Percentiles rank a stretch among this genome's conserved stretches.
phyloP scores from a whole-genome alignment of 345 rosid genomes.

The Hibiscus trionum region DNA sequence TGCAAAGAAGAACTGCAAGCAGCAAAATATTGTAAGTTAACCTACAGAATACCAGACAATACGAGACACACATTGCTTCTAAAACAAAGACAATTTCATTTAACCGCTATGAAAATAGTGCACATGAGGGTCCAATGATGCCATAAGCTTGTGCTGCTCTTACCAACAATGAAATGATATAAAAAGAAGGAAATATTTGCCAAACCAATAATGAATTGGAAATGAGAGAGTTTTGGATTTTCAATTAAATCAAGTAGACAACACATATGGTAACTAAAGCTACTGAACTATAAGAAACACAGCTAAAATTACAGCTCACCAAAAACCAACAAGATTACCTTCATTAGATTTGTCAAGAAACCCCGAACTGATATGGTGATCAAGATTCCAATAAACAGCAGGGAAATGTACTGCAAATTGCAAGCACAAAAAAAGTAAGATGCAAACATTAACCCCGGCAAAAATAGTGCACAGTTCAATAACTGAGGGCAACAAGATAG shows the following conservation, averaged over 20 bases:
- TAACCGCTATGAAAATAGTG: background rate
- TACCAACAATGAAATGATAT: background rate
- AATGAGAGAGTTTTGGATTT: background rate
- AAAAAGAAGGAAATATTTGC: background rate
- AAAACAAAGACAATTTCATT: background rate
- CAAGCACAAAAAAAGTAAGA: conserved; percentile 15
- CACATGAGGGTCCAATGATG: background rate
- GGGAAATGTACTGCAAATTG: conserved; percentile 70
- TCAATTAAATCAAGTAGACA: background rate
- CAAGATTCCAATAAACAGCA: conserved; percentile 87
- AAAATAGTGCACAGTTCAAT: background rate
- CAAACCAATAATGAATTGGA: background rate
- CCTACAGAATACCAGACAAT: background rate
- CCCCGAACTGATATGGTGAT: conserved; percentile 87
- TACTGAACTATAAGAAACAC: background rate
- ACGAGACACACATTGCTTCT: background rate
- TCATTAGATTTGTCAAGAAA: conserved; percentile 84
- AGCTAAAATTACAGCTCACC: background rate
- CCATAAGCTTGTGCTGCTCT: background rate
- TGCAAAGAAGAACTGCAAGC: conserved; percentile 91
- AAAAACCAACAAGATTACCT: conserved; percentile 28
- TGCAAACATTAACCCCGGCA: background rate
- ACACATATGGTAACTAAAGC: background rate
- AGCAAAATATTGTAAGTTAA: conserved; percentile 22
- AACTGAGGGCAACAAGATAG: background rate